phyloP scores from a whole-genome alignment of 176 grass and related monocot genomes.

The Musa acuminata region DNA sequence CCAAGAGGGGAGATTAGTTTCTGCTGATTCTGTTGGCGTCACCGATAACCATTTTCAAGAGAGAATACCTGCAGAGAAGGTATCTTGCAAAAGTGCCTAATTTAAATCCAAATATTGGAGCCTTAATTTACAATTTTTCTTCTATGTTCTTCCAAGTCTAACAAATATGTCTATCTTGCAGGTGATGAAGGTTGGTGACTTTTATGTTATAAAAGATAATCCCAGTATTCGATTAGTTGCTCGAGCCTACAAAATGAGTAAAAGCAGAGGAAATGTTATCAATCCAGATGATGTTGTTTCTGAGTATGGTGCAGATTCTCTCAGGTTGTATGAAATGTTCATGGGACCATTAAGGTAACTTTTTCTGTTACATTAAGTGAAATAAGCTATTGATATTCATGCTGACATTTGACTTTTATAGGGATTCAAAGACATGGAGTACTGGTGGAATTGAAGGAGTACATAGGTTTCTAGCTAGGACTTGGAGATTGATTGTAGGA shows the following conservation, averaged over 20 bases:
- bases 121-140: not conserved
- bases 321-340: conserved; percentile 98
- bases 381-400: not conserved
- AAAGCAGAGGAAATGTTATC: conserved; percentile 95
- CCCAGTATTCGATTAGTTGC: conserved; percentile 56
- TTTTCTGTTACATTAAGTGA: not conserved
- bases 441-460: conserved; percentile 94
- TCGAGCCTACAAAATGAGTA: conserved; percentile 96
- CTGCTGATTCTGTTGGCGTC: conserved; percentile 48
- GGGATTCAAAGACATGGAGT: conserved; percentile 96
- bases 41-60: conserved; percentile 61
- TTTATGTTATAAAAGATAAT: conserved; percentile 81
- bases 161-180: conserved; percentile 22
- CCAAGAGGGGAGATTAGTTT: conserved; percentile 60
- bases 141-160: not conserved
- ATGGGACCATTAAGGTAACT: conserved; percentile 92
- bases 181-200: conserved; percentile 82
- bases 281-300: conserved; percentile 97
- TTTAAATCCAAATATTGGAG: conserved; percentile 13
- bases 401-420: conserved; percentile 8
- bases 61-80: conserved; percentile 74
- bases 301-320: conserved; percentile 95
- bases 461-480: conserved; percentile 86
- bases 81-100: conserved; percentile 19
- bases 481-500: conserved; percentile 83